Conservation (phyloP, 2,329 filamentous ascomycete genomes). For the Pyrenophora graminea region DNA sequence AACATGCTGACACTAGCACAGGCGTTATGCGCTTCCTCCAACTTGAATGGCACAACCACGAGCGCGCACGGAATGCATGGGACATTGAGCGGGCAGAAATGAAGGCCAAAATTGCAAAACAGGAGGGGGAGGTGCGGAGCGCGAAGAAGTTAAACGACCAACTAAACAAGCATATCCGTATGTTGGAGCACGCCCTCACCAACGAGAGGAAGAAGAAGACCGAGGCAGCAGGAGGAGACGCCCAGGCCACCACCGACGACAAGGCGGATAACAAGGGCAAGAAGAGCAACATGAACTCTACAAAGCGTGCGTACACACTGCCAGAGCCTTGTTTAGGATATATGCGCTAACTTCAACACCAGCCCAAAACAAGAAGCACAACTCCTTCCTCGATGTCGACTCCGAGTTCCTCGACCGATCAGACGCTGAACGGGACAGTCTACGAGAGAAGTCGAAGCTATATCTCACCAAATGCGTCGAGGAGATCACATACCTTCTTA, state of each 20-base stretch:
- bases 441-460: conserved; percentile 65
- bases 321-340: neutral
- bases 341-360: conserved; percentile 29
- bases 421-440: conserved; percentile 60
- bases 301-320: conserved; percentile 31
- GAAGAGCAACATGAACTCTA: conserved; percentile 30
- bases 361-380: conserved; percentile 54
- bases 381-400: conserved; percentile 58
- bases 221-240: conserved; percentile 56
- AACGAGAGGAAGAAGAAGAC: conserved; percentile 75
- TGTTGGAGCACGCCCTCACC: conserved; percentile 86
- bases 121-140: conserved; percentile 87
- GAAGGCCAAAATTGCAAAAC: conserved; percentile 93
- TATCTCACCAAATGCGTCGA: conserved; percentile 69
- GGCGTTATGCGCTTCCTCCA: conserved; percentile 99
- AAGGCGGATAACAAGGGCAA: conserved; percentile 43
- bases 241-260: conserved; percentile 51
- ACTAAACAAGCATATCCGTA: conserved; percentile 84
- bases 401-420: conserved; percentile 47
- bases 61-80: conserved; percentile 97
- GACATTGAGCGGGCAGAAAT: conserved; percentile 99
- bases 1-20: conserved; percentile 46
- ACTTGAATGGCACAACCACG: conserved; percentile 98
- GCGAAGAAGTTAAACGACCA: conserved; percentile 88
- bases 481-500: conserved; percentile 70